Base-by-base conservation (phyloP, 148 eudicot species). In the Vaccinium myrtillus region DNA sequence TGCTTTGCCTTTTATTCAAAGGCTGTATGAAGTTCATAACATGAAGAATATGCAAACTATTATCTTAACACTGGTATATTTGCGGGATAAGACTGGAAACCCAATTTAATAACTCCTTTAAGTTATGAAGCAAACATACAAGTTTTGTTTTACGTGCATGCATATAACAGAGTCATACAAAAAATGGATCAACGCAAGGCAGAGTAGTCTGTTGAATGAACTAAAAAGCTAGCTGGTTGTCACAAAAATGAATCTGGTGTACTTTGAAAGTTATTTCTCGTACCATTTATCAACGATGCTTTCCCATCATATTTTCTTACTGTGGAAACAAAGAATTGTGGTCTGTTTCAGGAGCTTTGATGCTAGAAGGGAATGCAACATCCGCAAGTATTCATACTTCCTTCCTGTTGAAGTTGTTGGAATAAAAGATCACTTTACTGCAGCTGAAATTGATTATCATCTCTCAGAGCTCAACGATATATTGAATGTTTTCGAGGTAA, bases 321-420 rank as follows among this genome's bases (percentile, higher is more conserved):
- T 23, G 54, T 25, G 53, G 18, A 69, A 69, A 55, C 58, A 12
- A 2, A 2, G 58, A 55, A 27, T 27, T 27, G 18, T 71, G 25
- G n/a, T 59, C 43, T 82, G 70, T 83, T 85, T 82, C 85, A 94
- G 98, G 92, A 92, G 92, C 87, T 96, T 94, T 89, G 94, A 94
- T 90, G 94, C 94, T 81, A 93, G 98, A 81, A 88, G 92, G 81
- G 99, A 96, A 87, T 96, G 99, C 86, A 87, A 87, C 73, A 78
- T 94, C 56, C 94, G 99, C 59, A 92, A 91, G 83, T 96, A 96
- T 85, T 90, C 97, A 81, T 96, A 96, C 83, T 95, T 96, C 79
- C 97, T 94, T 88, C 99, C 98, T 1, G 92, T 90, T 83, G 95
- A 92, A 84, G 81, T 94, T 58, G 92, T 96, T 84, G 99, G 99